These are phyloP conservation scores for Psilocybe mexicana DNA, from an alignment of 1,284 basidiomycete species.

Conservation along the genomic window DNA sequence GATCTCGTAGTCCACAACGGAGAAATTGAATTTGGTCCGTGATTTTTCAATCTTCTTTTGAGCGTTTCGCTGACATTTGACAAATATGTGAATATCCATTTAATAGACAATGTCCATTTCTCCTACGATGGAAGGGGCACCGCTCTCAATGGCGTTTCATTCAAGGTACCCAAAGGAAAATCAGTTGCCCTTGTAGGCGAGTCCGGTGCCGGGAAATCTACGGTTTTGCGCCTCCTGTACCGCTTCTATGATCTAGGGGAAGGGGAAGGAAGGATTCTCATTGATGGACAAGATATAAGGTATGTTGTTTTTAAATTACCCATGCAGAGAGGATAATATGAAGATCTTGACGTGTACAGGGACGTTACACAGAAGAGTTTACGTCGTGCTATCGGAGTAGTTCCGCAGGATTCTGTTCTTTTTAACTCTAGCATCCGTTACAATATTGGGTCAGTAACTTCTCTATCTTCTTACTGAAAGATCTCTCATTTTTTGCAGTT, in stretches of 20 bases:
- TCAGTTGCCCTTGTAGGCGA: slow-evolving; percentile 84
- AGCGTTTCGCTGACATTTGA: neutral
- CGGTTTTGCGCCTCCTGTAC: slow-evolving; percentile 81
- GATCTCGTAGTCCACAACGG: slow-evolving; percentile 74
- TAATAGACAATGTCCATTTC: slow-evolving; percentile 74
- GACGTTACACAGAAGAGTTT: slow-evolving; percentile 82
- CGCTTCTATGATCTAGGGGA: slow-evolving; percentile 86
- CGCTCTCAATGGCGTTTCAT: slow-evolving; percentile 78
- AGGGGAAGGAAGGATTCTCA: slow-evolving; percentile 71
- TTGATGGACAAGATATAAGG: slow-evolving; percentile 85
- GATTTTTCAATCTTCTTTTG: neutral
- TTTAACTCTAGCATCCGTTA: slow-evolving; percentile 82
- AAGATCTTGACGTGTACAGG: slow-evolving; percentile 30
- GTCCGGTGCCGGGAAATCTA: slow-evolving; percentile 81
- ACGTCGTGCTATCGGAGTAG: slow-evolving; percentile 78
- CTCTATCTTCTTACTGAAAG: neutral
- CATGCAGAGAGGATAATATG: neutral
- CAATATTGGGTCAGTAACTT: slow-evolving; percentile 61
- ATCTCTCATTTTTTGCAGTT: slow-evolving; percentile 36
- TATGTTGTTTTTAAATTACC: slow-evolving; percentile 12
- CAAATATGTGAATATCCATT: neutral
- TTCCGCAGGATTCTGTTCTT: slow-evolving; percentile 81
- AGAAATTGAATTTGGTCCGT: slow-evolving; percentile 80
- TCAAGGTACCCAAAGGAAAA: slow-evolving; percentile 79
- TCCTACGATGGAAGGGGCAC: slow-evolving; percentile 78